Percentiles rank a stretch among this genome's conserved stretches.
phyloP scores from a whole-genome alignment of 495 filamentous ascomycete genomes.

The Thozetella sp. region DNA sequence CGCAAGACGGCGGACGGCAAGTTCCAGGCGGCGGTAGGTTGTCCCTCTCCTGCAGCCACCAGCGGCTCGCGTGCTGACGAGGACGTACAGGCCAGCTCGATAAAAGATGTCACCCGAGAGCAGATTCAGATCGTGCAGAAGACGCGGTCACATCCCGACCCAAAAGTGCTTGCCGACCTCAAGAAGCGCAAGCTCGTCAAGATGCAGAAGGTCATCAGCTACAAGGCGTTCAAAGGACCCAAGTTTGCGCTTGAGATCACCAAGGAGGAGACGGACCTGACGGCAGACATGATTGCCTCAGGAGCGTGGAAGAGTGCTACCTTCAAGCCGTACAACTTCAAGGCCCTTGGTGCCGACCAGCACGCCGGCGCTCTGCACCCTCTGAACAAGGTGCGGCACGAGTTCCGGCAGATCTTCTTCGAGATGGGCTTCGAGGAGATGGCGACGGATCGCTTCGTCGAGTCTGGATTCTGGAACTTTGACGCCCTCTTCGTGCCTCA shows the following conservation, averaged over 20 bases:
- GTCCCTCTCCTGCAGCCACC: neutral
- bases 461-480: conserved; percentile 98
- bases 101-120: conserved; percentile 77
- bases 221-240: conserved; percentile 78
- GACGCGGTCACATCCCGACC: conserved; percentile 66
- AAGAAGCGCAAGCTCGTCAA: conserved; percentile 87
- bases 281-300: conserved; percentile 84
- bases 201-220: conserved; percentile 82
- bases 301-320: conserved; percentile 81
- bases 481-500: conserved; percentile 96
- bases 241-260: conserved; percentile 85
- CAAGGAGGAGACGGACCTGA: conserved; percentile 95
- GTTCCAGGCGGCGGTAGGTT: conserved; percentile 8
- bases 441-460: conserved; percentile 79
- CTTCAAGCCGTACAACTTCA: conserved; percentile 98
- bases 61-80: conserved; percentile 8
- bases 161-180: conserved; percentile 74
- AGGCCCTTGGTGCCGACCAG: conserved; percentile 79
- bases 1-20: conserved; percentile 76
- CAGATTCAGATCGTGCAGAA: conserved; percentile 70
- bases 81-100: conserved; percentile 55
- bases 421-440: conserved; percentile 88
- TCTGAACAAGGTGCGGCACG: conserved; percentile 88
- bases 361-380: conserved; percentile 88
- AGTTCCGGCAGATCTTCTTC: conserved; percentile 98